These are phyloP conservation scores for Sporothrix phasma DNA, from an alignment of 2,329 filamentous ascomycete species.

Conservation along the genomic window DNA sequence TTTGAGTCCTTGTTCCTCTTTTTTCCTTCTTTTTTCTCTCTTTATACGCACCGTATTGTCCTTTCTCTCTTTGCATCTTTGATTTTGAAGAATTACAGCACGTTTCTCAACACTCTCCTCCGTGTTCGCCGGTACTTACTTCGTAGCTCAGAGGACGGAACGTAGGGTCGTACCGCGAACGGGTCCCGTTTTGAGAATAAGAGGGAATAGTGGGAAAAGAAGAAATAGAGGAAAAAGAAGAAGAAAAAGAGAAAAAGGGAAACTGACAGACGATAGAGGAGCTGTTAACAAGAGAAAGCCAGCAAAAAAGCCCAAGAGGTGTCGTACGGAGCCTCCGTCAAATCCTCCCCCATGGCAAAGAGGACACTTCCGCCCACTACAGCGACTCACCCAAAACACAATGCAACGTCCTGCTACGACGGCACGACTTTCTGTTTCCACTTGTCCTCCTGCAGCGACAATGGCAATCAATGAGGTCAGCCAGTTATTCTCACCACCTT, in stretches of 20 bases:
- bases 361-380: background rate
- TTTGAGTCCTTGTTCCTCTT: too few relatives aligned
- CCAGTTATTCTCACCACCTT: too few relatives aligned
- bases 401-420: slow-evolving; percentile 11
- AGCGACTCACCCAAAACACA: background rate
- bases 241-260: background rate
- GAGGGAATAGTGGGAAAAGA: background rate
- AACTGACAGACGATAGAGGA: too few relatives aligned
- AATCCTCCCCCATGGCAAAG: background rate
- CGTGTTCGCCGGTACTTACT: too few relatives aligned
- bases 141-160: too few relatives aligned
- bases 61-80: too few relatives aligned
- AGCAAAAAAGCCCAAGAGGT: background rate
- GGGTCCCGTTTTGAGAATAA: background rate
- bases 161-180: background rate
- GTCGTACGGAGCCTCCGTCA: background rate
- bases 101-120: too few relatives aligned
- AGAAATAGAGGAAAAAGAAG: too few relatives aligned
- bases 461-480: too few relatives aligned
- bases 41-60: too few relatives aligned
- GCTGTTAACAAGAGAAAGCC: background rate
- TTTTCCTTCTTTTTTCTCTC: background rate
- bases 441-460: background rate
- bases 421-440: slow-evolving; percentile 1
- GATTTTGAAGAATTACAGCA: too few relatives aligned